Percentiles rank a stretch among this genome's conserved stretches.
phyloP scores from a whole-genome alignment of 2,329 filamentous ascomycete species.

The Calonectria pteridis region DNA sequence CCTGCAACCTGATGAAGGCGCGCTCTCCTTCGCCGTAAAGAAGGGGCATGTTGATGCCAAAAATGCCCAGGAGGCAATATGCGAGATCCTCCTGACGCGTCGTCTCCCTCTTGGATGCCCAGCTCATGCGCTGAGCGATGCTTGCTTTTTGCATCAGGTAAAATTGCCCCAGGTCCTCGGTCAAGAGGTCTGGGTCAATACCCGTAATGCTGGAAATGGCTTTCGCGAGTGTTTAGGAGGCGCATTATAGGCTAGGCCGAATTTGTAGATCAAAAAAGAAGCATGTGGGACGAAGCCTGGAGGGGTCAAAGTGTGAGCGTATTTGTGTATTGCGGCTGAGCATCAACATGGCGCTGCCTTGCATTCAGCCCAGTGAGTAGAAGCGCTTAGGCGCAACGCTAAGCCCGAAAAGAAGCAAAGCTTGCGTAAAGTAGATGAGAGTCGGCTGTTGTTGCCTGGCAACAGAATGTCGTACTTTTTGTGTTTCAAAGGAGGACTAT shows the following conservation, averaged over 20 bases:
- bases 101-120: not conserved
- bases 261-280: not conserved
- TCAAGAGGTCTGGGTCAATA: not conserved
- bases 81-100: not conserved
- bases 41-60: not conserved
- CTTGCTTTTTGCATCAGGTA: not conserved
- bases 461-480: not conserved
- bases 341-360: not conserved
- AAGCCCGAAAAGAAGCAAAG: not conserved
- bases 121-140: not conserved
- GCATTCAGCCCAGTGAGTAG: not conserved
- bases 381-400: not conserved
- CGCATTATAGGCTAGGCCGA: not conserved
- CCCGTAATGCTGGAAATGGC: not conserved
- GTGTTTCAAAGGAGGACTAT: not conserved
- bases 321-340: not conserved
- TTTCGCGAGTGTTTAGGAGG: not conserved
- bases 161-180: not conserved
- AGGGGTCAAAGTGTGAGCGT: not conserved
- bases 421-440: not conserved
- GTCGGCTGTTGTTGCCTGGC: not conserved
- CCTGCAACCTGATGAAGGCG: not conserved
- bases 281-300: rapidly evolving
- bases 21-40: not conserved
- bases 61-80: not conserved